Percentiles rank a stretch among this genome's conserved stretches.
phyloP scores from a whole-genome alignment of 23 red algal genomes.

The Gracilaria vermiculophylla region DNA sequence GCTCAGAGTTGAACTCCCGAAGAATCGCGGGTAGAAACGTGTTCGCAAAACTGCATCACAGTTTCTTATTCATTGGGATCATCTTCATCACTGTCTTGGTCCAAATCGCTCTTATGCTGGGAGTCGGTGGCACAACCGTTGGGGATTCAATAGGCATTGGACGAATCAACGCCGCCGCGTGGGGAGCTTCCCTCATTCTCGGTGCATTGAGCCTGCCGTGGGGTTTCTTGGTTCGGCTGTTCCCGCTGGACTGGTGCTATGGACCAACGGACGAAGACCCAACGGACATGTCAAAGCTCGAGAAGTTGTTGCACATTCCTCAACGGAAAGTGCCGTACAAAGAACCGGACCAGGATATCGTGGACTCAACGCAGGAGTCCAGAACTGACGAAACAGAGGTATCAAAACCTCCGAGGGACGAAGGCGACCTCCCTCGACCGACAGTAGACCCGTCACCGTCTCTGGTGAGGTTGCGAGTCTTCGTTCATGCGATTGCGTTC shows the following conservation, averaged over 20 bases:
- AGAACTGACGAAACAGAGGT: slow-evolving; percentile 19
- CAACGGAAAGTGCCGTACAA: slow-evolving; percentile 28
- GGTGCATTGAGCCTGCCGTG: slow-evolving; percentile 69
- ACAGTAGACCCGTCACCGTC: neutral
- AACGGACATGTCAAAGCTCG: slow-evolving; percentile 68
- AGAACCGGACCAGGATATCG: slow-evolving; percentile 1
- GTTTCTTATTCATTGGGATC: slow-evolving; percentile 65
- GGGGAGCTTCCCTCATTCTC: slow-evolving; percentile 63
- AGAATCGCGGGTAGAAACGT: slow-evolving; percentile 64
- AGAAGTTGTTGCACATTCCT: slow-evolving; percentile 67
- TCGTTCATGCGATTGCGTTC: slow-evolving; percentile 85
- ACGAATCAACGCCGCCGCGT: slow-evolving; percentile 40
- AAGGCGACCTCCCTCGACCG: slow-evolving; percentile 18
- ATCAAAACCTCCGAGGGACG: slow-evolving; percentile 14
- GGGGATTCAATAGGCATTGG: slow-evolving; percentile 82
- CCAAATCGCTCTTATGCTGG: slow-evolving; percentile 77
- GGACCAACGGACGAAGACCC: slow-evolving; percentile 81
- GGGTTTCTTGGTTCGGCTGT: slow-evolving; percentile 70
- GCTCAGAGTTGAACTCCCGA: slow-evolving; percentile 78
- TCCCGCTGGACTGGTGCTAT: slow-evolving; percentile 81
- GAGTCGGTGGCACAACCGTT: slow-evolving; percentile 68
- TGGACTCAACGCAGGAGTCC: slow-evolving; percentile 19
- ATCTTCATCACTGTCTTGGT: slow-evolving; percentile 68
- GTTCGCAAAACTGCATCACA: slow-evolving; percentile 58
- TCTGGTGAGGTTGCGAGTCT: slow-evolving; percentile 64